phyloP scores from a whole-genome alignment of 2,329 filamentous ascomycete species.

The Cercospora sojina region DNA sequence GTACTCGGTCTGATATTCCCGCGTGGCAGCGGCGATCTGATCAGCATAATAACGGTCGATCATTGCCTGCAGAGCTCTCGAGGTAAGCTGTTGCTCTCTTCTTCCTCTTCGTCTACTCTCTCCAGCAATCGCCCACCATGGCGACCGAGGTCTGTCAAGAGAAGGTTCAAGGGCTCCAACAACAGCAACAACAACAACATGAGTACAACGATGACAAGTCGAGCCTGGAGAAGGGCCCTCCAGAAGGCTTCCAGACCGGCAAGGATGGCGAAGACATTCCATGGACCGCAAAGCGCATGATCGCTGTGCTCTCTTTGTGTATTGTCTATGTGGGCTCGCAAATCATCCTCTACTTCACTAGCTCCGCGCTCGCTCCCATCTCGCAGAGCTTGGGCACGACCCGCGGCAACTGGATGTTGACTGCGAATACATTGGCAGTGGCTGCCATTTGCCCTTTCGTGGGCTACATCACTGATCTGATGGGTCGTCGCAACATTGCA shows the following conservation, averaged over 20 bases:
- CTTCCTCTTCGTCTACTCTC: background rate
- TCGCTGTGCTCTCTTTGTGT: conserved; percentile 26
- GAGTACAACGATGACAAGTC: conserved; percentile 15
- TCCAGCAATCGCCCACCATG: conserved; percentile 9
- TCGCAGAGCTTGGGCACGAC: conserved; percentile 20
- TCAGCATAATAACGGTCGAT: conserved; percentile 14
- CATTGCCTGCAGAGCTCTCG: conserved; percentile 6
- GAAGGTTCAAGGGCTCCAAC: conserved; percentile 7
- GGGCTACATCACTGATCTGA: conserved; percentile 27
- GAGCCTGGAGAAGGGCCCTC: conserved; percentile 22
- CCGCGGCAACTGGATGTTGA: conserved; percentile 28
- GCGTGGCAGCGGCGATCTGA: conserved; percentile 18
- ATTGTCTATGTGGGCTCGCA: conserved; percentile 29
- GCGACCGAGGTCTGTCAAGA: conserved; percentile 11
- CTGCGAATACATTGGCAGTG: conserved; percentile 29
- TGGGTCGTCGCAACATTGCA: conserved; percentile 24
- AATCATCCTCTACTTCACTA: conserved; percentile 29
- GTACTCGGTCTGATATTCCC: conserved; percentile 13
- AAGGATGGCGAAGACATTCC: conserved; percentile 24
- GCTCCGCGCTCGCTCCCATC: conserved; percentile 22
- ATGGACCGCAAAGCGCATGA: conserved; percentile 27
- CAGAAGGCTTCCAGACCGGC: conserved; percentile 15
- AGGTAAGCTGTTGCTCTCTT: conserved; percentile 8
- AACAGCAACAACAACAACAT: conserved; percentile 8
- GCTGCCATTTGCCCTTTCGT: conserved; percentile 29